Conservation (phyloP, 306 rosid species). For the Ziziphus jujuba region DNA sequence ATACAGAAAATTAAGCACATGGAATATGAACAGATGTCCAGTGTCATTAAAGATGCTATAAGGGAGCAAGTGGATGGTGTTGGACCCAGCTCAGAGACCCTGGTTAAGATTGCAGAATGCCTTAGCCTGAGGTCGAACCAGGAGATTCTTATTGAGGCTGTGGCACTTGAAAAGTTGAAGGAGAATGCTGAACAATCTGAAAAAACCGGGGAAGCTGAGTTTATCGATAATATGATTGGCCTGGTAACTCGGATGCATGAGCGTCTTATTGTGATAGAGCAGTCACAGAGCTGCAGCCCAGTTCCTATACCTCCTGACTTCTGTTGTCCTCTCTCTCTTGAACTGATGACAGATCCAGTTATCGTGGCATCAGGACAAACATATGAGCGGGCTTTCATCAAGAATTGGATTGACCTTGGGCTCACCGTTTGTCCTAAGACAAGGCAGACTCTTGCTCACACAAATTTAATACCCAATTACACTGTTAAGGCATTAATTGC, state of each 20-base stretch:
- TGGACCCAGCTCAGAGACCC: conserved; percentile 57
- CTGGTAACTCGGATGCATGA: conserved; percentile 62
- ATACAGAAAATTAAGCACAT: conserved; percentile 68
- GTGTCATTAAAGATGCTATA: conserved; percentile 58
- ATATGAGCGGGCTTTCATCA: conserved; percentile 85
- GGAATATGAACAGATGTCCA: conserved; percentile 54
- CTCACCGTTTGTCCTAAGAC: conserved; percentile 98
- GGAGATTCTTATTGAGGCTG: conserved; percentile 88
- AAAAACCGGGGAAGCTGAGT: conserved; percentile 68
- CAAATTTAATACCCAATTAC: conserved; percentile 75
- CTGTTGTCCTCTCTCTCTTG: conserved; percentile 97
- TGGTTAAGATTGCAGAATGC: conserved; percentile 65
- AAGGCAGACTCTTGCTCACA: conserved; percentile 79
- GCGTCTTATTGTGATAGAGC: conserved; percentile 57
- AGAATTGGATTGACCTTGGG: conserved; percentile 89
- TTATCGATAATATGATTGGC: conserved; percentile 69
- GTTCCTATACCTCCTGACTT: conserved; percentile 85
- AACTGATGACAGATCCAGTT: conserved; percentile 98
- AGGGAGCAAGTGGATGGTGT: conserved; percentile 55
- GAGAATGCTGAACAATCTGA: conserved; percentile 80
- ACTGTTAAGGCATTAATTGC: conserved; percentile 85
- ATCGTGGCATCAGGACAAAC: conserved; percentile 99
- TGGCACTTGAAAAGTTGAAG: conserved; percentile 84
- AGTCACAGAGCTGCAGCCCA: conserved; percentile 67
- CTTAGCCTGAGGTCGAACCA: conserved; percentile 63